phyloP scores from a whole-genome alignment of 345 rosid genomes.

The Citropsis articulata region DNA sequence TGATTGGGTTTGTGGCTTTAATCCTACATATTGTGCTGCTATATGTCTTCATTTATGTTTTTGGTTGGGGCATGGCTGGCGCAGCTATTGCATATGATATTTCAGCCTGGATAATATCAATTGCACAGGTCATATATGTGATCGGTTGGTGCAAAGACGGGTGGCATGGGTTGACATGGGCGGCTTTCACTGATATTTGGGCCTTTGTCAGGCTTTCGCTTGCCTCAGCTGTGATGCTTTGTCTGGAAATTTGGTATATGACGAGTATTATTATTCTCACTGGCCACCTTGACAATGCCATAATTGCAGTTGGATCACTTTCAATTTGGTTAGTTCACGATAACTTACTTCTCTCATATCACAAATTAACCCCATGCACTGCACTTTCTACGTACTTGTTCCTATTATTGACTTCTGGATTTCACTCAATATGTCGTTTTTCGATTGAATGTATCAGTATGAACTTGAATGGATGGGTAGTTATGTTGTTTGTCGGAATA shows the following conservation, averaged over 20 bases:
- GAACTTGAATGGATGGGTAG: conserved; percentile 73
- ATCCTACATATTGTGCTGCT: conserved; percentile 38
- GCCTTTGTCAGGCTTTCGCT: conserved; percentile 68
- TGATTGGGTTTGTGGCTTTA: conserved; percentile 53
- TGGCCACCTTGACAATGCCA: conserved; percentile 65
- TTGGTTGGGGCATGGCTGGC: conserved; percentile 53
- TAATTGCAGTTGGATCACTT: conserved; percentile 73
- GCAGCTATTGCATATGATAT: conserved; percentile 67
- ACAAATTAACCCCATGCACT: neutral
- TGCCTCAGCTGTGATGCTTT: conserved; percentile 83
- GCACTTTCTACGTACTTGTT: neutral
- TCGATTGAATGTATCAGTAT: conserved; percentile 39
- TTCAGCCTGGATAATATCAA: conserved; percentile 39
- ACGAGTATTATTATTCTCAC: conserved; percentile 71
- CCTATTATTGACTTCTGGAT: neutral
- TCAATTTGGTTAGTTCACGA: conserved; percentile 61
- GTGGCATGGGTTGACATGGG: conserved; percentile 64
- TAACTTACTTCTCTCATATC: neutral
- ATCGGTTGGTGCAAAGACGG: conserved; percentile 59
- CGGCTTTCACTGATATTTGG: conserved; percentile 70
- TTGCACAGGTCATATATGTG: conserved; percentile 52
- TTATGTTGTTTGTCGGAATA: conserved; percentile 72
- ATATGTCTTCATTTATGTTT: conserved; percentile 41
- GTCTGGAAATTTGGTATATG: conserved; percentile 83
- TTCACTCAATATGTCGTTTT: neutral